A percentile compares a stretch with the other conserved stretches of the same genome.
Evolutionary conservation across 1,139 yeast genomes (phyloP).

Genomic region (Magnusiomyces paraingens): DNA sequence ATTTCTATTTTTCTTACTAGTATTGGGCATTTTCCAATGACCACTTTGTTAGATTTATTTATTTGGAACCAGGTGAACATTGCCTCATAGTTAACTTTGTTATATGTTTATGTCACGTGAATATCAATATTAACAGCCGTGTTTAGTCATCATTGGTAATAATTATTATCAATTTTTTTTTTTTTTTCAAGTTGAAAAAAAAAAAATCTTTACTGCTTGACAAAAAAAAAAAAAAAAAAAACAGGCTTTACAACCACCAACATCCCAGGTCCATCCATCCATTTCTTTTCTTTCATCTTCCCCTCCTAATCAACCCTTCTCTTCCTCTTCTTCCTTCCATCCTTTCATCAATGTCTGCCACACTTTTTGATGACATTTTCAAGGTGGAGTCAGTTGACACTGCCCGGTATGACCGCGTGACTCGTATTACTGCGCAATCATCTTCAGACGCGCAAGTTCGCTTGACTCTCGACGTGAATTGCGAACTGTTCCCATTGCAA

Average conservation of each 20-base stretch:
- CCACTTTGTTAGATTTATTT: too few relatives aligned
- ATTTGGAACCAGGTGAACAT: too few relatives aligned
- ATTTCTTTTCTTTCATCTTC: not conserved
- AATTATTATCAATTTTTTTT: not conserved
- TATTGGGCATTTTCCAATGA: too few relatives aligned
- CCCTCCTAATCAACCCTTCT: too few relatives aligned
- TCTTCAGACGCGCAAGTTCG: conserved; percentile 78
- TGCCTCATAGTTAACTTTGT: too few relatives aligned
- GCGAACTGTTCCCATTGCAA: conserved; percentile 84
- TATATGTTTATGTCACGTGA: too few relatives aligned
- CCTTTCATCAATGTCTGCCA: conserved; percentile 63
- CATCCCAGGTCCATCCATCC: not conserved
- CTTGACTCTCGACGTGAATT: conserved; percentile 84
- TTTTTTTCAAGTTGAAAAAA: not conserved
- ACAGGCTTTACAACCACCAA: too few relatives aligned
- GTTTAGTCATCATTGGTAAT: not conserved
- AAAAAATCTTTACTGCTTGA: not conserved
- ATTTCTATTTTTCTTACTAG: too few relatives aligned
- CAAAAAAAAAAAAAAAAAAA: too few relatives aligned
- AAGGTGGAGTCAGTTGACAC: conserved; percentile 78
- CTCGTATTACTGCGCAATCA: conserved; percentile 83
- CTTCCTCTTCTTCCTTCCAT: too few relatives aligned
- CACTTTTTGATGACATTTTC: conserved; percentile 91
- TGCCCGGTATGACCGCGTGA: conserved; percentile 88
- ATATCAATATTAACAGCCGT: not conserved